Percentiles rank a stretch among this genome's conserved stretches.
Conservation (phyloP, 177 flowering plant species). For the Vitis hybrid region DNA sequence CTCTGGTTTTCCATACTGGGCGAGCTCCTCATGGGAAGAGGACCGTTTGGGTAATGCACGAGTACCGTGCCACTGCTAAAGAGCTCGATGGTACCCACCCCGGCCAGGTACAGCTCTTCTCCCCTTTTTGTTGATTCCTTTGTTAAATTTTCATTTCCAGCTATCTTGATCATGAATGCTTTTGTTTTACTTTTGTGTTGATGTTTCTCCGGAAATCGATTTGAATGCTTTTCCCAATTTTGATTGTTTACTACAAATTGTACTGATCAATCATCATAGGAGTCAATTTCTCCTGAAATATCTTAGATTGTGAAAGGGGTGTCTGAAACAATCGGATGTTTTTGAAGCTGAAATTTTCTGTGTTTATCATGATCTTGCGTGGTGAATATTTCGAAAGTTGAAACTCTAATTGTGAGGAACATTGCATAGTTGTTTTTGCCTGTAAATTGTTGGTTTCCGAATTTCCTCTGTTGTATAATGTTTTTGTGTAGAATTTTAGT, state of each 20-base stretch:
- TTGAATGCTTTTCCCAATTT: too few species aligned
- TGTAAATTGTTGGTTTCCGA: background rate
- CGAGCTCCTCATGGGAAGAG: constrained; percentile 60
- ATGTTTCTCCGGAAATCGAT: too few species aligned
- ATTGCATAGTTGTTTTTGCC: too few species aligned
- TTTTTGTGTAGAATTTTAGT: background rate
- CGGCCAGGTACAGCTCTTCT: constrained; percentile 40
- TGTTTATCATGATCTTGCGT: too few species aligned
- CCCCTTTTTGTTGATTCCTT: background rate
- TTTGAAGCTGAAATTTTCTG: too few species aligned
- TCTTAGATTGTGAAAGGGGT: too few species aligned
- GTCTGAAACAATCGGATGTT: too few species aligned
- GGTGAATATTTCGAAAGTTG: too few species aligned
- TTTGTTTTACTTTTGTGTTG: background rate
- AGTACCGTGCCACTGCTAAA: constrained; percentile 49
- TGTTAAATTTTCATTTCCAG: background rate
- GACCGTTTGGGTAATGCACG: constrained; percentile 65
- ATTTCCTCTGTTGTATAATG: background rate
- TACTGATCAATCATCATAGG: too few species aligned
- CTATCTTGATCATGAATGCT: background rate
- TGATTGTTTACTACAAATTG: too few species aligned
- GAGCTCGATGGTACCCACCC: constrained; percentile 58
- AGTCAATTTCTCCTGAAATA: too few species aligned
- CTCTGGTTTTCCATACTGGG: constrained; percentile 56
- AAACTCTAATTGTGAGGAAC: too few species aligned